These are phyloP conservation scores for Hypoxylon sp. DNA, from an alignment of 2,329 filamentous ascomycete species.

Conservation along the genomic window DNA sequence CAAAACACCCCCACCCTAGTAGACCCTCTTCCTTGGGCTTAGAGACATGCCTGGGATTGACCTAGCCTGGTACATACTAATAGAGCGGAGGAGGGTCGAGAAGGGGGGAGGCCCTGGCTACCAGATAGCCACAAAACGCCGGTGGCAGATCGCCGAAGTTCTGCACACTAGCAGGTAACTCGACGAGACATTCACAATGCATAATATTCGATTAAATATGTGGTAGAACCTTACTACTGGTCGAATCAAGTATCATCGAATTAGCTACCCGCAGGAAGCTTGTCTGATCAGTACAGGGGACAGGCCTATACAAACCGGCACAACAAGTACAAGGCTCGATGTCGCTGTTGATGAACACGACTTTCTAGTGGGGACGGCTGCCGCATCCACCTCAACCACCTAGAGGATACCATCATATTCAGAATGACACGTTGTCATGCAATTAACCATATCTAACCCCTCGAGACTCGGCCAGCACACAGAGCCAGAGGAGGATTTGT, in stretches of 20 bases:
- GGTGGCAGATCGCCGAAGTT: constrained; percentile 42
- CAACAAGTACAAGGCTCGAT: constrained; percentile 33
- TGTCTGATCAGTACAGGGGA: constrained; percentile 40
- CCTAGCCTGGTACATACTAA: constrained; percentile 34
- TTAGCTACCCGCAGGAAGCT: constrained; percentile 29
- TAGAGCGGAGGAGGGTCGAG: constrained; percentile 36
- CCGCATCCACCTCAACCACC: constrained; percentile 30
- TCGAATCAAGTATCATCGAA: constrained; percentile 36
- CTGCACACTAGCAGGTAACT: constrained; percentile 36
- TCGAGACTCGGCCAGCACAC: constrained; percentile 38
- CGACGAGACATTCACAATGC: constrained; percentile 45
- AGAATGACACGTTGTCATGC: constrained; percentile 42
- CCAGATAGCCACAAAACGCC: constrained; percentile 40
- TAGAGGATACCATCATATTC: constrained; percentile 18
- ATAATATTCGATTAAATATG: constrained; percentile 37
- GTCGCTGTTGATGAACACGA: constrained; percentile 25
- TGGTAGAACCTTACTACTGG: constrained; percentile 36
- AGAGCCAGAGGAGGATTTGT: constrained; percentile 40
- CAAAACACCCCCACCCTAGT: constrained; percentile 40
- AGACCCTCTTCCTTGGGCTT: constrained; percentile 34
- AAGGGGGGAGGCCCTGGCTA: constrained; percentile 31
- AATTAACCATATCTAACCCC: constrained; percentile 39
- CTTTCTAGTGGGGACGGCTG: constrained; percentile 32
- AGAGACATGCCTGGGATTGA: constrained; percentile 40
- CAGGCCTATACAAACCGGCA: constrained; percentile 29